Evolutionary conservation across 495 filamentous ascomycete species (phyloP), one percentile per base, ranked within the genome.

Genomic region (Glarea lozoyensis): DNA sequence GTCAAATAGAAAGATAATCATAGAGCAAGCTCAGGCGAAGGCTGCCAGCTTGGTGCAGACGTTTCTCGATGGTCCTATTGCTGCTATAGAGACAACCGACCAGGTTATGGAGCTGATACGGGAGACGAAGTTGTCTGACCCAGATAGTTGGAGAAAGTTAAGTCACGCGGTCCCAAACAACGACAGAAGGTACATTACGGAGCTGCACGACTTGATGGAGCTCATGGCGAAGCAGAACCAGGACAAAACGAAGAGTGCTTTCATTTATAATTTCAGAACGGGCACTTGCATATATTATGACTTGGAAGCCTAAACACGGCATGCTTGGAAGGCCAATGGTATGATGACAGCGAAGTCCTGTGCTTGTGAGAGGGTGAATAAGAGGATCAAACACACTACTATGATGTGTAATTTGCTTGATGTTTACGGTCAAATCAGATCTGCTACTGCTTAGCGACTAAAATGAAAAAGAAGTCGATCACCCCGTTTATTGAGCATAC

Each of bases 21-120:
- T 95, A 18, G 87, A 93, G 54, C 81, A 85, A 36, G 86, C 86
- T 25, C 75, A 87, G 47, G 54, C 68, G 21, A 72, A 70, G 38
- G 76, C 81, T 3, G 70, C 75, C 6, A 70, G 76, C 54, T 65
- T 84, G 37, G 66, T 83, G 32, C 73, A 81, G 48, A 67, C 70
- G 12, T 83, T 84, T 37, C 60, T 82, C 9, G 75, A 80, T 44
- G 83, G 82, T 10, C 88, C 88, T 1, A 82, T 96, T 52, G 77
- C 79, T 7, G 92, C 90, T 13, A 81, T 98, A 37, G 92, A 98
- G 60, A 86, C 82, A 1, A 80, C 81, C 33, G 89, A 96, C 65
- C 76, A 81, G 9, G 70, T 94, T n/a, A 72, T 98, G 34, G 84
- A 93, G 22, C 65, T 79, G 25, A 84, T 98, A 30, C 70, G 75